Base-by-base conservation (phyloP, 768 basidiomycete species). In the Russula emetica region DNA sequence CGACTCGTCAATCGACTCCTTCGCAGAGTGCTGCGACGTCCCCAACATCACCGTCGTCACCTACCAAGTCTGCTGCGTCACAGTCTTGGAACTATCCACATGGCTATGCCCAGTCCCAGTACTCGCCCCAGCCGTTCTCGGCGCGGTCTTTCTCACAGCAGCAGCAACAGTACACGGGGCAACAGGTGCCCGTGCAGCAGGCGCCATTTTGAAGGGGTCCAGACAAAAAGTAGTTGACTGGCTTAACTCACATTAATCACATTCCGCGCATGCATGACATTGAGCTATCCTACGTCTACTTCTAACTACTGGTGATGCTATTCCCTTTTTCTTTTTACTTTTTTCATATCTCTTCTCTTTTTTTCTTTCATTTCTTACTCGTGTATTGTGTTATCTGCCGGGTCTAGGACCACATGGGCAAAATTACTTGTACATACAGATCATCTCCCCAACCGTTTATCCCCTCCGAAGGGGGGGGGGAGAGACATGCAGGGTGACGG, bases 361-460 rank as follows among this genome's bases (percentile, higher is more conserved):
- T 38, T 18, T 18, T 45, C 18, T 20, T 3, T 62, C 32, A 50
- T 55, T 58, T 59, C 16, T 16, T 42, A 38, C 51, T 45, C 30
- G 28, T 64, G 63, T 60, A 63, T 58, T 42, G 16, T 57, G 32
- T 38, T 47, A 36, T 55, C 50, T 16, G 44, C 32, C 51, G 56
- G 42, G 32, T 42, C 1, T 55, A 14, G 16, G 34, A 50, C 36
- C 14, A 30, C 57, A 30, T 58, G 20, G 58, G 49, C 63, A 64
- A 64, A 61, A 64, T 64, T 64, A 64, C 49, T 55, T 64, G 63
- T 64, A 64, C 49, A 60, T 64, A 64, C 59, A 45, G 5, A 57
- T 24, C 47, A 52, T 40, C 28, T 34, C 26, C 6, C 13, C 32
- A 3, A 22, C 3, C 18, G 49, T 54, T 53, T 47, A 38, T 45